These are phyloP conservation scores for Umbelopsis ramanniana DNA, from an alignment of 192 early-diverging fungal species.

Conservation along the genomic window DNA sequence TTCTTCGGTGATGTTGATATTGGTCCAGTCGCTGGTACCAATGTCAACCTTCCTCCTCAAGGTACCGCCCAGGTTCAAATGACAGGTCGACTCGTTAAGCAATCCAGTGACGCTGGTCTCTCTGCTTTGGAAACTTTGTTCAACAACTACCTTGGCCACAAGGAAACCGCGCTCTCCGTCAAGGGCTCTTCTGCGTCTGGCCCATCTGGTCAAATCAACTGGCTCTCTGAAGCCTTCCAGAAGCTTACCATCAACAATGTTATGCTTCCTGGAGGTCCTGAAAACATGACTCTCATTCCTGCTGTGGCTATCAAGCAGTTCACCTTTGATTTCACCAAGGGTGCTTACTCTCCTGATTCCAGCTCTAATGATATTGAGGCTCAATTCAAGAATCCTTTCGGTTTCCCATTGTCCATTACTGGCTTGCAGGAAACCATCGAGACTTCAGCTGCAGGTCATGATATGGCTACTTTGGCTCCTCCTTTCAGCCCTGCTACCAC, in stretches of 20 bases:
- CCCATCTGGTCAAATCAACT: conserved; percentile 28
- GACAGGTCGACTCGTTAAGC: conserved; percentile 50
- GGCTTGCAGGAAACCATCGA: conserved; percentile 51
- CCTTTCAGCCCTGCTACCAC: conserved; percentile 25
- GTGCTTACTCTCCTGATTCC: conserved; percentile 43
- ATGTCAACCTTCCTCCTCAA: conserved; percentile 21
- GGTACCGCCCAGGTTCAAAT: conserved; percentile 41
- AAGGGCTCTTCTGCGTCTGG: conserved; percentile 25
- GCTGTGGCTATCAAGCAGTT: conserved; percentile 39
- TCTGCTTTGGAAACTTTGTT: conserved; percentile 47
- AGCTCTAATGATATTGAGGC: conserved; percentile 45
- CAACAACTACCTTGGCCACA: conserved; percentile 48
- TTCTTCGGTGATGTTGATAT: conserved; percentile 37
- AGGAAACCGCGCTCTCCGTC: conserved; percentile 21
- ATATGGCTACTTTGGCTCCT: conserved; percentile 27
- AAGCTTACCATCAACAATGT: conserved; percentile 30
- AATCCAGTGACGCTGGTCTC: conserved; percentile 46
- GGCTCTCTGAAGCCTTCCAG: conserved; percentile 44
- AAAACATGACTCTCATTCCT: conserved; percentile 39
- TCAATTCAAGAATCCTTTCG: conserved; percentile 33
- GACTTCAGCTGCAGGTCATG: conserved; percentile 24
- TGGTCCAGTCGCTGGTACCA: conserved; percentile 25
- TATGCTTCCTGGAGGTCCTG: conserved; percentile 29
- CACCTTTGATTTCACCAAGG: conserved; percentile 47
- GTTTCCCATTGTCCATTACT: conserved; percentile 34